These are phyloP conservation scores for Botrytis paeoniae DNA, from an alignment of 2,329 filamentous ascomycete genomes.

Conservation along the genomic window DNA sequence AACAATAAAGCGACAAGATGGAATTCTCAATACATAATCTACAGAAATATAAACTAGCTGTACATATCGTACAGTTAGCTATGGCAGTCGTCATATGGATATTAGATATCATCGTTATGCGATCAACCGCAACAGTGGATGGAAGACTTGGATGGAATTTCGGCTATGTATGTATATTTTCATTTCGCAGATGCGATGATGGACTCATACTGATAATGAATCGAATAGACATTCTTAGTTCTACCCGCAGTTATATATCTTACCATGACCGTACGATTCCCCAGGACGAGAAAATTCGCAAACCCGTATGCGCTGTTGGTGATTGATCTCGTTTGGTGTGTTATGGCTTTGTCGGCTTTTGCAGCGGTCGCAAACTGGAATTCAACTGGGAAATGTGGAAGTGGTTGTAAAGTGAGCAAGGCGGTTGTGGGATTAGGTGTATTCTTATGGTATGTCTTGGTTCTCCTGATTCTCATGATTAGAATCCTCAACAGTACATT, in stretches of 20 bases:
- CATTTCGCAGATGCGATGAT: not conserved
- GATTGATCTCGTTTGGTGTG: conserved; percentile 54
- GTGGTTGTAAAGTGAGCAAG: conserved; percentile 59
- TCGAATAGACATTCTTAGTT: conserved; percentile 58
- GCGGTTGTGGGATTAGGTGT: conserved; percentile 61
- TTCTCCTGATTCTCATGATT: not conserved
- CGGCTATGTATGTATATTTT: conserved; percentile 51
- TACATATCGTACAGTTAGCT: conserved; percentile 55
- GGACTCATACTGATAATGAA: conserved; percentile 3
- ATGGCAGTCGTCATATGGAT: conserved; percentile 55
- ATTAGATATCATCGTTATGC: conserved; percentile 59
- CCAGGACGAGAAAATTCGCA: conserved; percentile 58
- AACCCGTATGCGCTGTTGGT: conserved; percentile 59
- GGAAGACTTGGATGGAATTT: conserved; percentile 63
- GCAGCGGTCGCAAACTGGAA: conserved; percentile 65
- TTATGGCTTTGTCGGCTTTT: conserved; percentile 67
- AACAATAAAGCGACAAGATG: conserved; percentile 22
- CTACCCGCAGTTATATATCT: conserved; percentile 64
- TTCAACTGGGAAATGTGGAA: conserved; percentile 51
- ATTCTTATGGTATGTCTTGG: conserved; percentile 54
- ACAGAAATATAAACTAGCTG: conserved; percentile 48
- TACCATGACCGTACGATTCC: conserved; percentile 61
- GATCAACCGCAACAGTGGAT: conserved; percentile 48
- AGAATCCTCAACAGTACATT: conserved; percentile 4
- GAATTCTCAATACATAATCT: conserved; percentile 37